Evolutionary conservation across 331 rosid species (phyloP), one percentile per base, ranked within the genome.

Genomic region (Pyrus hybrid): DNA sequence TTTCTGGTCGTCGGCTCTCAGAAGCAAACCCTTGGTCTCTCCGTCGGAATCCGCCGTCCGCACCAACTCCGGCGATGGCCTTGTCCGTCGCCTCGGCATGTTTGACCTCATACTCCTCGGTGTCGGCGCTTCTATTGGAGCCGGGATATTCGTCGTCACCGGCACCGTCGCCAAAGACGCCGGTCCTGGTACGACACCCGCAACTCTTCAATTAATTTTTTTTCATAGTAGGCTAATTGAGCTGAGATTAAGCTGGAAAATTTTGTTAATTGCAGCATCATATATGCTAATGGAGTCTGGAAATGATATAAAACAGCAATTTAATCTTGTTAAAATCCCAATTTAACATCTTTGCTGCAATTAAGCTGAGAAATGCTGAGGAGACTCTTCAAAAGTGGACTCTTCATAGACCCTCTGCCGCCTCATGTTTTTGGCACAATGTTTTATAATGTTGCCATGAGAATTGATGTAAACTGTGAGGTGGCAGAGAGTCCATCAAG

Each of bases 141-240:
- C 97, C 28, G 97, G 99, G 3, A 92, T 92, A 25, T 95, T 95
- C 74, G 97, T 95, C 64, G 81, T 95, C 72, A 95, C 99, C 69
- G 97, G 99, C 41, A 95, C 97, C 75, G 99, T 95, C 51, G 99
- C 99, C 67, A 93, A 79, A 21, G 97, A 90, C 58, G 78, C 86
- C 17, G 97, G 97, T 1, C 99, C 97, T 0, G 97, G 97, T 95
- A 60, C 53, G 80, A 67, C 18, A 32, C 16, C 58, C 8, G 13
- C 4, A 3, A 35, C 72, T 5, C 67, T 33, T 28, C 28, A 5
- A 22, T 25, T 29, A 32, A 8, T 17, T 20, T 71, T 45, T 45
- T 4, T 47, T 47, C 53, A 0, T 41, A 10, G 47, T 41, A 41
- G 14, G 47, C 5, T 11, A 41, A 41, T 41, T 41, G 47, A 47